Conservation (phyloP, 371 early-diverging fungal species). For the Mucor sp. region DNA sequence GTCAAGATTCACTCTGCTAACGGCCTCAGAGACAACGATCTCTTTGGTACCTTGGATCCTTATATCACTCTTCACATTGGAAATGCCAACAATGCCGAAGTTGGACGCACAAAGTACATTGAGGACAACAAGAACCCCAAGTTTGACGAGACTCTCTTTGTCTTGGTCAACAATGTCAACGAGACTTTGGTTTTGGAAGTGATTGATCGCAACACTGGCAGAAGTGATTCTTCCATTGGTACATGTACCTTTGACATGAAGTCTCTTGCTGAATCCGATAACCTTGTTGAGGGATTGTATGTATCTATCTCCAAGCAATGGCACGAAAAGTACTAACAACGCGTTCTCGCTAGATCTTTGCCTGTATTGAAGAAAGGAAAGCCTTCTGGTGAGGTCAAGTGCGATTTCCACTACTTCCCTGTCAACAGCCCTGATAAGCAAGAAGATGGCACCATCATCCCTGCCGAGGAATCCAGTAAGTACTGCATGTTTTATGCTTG, state of each 20-base stretch:
- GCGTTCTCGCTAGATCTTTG: conserved; percentile 20
- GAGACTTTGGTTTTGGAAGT: conserved; percentile 41
- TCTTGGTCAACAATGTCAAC: conserved; percentile 42
- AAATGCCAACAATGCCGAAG: conserved; percentile 61
- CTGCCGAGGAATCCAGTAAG: conserved; percentile 50
- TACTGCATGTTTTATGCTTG: background rate
- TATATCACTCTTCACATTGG: conserved; percentile 75
- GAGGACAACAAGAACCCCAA: conserved; percentile 60
- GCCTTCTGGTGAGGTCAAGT: conserved; percentile 47
- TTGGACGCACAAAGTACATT: conserved; percentile 58
- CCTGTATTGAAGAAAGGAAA: conserved; percentile 46
- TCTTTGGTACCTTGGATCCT: conserved; percentile 88
- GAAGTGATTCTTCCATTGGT: conserved; percentile 47
- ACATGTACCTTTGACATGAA: conserved; percentile 60
- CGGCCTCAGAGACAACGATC: conserved; percentile 81
- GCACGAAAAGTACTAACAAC: too few species aligned
- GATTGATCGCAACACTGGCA: conserved; percentile 48
- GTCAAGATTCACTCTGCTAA: conserved; percentile 78
- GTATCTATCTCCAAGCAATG: background rate
- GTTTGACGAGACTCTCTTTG: conserved; percentile 49
- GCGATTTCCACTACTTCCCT: conserved; percentile 48
- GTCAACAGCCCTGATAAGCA: conserved; percentile 37
- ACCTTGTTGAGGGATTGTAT: conserved; percentile 39
- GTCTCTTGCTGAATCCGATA: conserved; percentile 50
- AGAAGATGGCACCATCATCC: conserved; percentile 51